phyloP scores from a whole-genome alignment of 805 yeast genomes.

The Hemisphaericaspora nanyangensis region DNA sequence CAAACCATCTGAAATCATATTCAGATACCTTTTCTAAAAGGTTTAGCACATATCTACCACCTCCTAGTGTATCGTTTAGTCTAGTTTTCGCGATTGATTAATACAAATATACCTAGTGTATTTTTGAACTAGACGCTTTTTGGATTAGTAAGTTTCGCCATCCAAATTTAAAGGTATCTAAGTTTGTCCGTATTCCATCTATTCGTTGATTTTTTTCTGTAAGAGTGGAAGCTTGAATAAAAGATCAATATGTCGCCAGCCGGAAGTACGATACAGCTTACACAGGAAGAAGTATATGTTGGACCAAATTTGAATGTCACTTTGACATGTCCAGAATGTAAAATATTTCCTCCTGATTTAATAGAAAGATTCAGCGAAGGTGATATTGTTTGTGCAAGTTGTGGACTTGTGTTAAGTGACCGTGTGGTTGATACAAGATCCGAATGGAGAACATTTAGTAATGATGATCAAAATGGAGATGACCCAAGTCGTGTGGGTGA shows the following conservation, averaged over 20 bases:
- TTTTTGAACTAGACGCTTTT: background rate
- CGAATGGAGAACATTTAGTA: constrained; percentile 98
- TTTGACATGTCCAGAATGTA: constrained; percentile 93
- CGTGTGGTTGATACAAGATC: constrained; percentile 91
- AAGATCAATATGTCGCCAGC: constrained; percentile 3
- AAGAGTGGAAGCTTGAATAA: background rate
- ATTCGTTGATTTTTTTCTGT: background rate
- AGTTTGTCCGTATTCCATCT: background rate
- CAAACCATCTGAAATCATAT: background rate
- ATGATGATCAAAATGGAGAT: constrained; percentile 96
- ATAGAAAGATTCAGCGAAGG: constrained; percentile 96
- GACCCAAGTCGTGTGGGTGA: constrained; percentile 99
- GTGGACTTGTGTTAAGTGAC: constrained; percentile 92
- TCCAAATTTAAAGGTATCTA: background rate
- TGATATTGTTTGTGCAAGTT: constrained; percentile 95
- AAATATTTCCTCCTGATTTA: constrained; percentile 90
- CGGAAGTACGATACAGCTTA: background rate
- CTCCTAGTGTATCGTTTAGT: constrained; percentile 10
- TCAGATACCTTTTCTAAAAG: background rate
- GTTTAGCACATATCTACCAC: background rate
- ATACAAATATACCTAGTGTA: background rate
- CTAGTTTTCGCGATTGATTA: constrained; percentile 9
- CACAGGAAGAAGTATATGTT: constrained; percentile 1
- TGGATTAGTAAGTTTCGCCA: background rate
- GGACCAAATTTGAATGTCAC: constrained; percentile 88